These are phyloP conservation scores for Ascochyta lentis DNA, from an alignment of 2,329 filamentous ascomycete species.

Conservation along the genomic window DNA sequence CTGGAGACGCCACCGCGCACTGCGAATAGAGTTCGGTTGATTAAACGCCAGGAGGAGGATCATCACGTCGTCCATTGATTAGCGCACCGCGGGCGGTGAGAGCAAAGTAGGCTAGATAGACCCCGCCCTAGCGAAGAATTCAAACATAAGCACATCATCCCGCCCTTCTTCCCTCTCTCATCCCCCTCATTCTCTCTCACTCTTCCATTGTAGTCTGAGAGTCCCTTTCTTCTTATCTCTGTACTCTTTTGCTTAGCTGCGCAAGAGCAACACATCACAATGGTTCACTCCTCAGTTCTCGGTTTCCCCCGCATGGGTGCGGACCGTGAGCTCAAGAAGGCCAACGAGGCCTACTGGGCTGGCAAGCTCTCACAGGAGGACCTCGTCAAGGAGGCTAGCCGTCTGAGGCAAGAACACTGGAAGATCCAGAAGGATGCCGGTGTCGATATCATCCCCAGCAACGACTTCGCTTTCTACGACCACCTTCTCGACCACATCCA, in stretches of 20 bases:
- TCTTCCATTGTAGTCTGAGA: slow-evolving; percentile 18
- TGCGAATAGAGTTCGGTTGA: not conserved
- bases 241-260: slow-evolving; percentile 20
- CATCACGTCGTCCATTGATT: slow-evolving; percentile 11
- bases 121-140: slow-evolving; percentile 41
- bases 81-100: slow-evolving; percentile 16
- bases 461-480: slow-evolving; percentile 99
- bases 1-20: not conserved
- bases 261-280: slow-evolving; percentile 37
- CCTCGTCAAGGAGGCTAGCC: slow-evolving; percentile 93
- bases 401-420: slow-evolving; percentile 96
- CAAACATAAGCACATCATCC: slow-evolving; percentile 46
- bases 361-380: slow-evolving; percentile 93
- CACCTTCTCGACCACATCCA: slow-evolving; percentile 98
- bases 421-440: slow-evolving; percentile 99
- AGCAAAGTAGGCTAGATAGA: slow-evolving; percentile 15
- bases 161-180: slow-evolving; percentile 20
- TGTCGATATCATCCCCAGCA: slow-evolving; percentile 97
- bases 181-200: slow-evolving; percentile 20
- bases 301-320: slow-evolving; percentile 99
- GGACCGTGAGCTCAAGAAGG: slow-evolving; percentile 99
- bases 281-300: slow-evolving; percentile 74
- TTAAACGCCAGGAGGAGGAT: slow-evolving; percentile 3
- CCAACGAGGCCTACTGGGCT: slow-evolving; percentile 96
- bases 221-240: slow-evolving; percentile 8